Conservation (phyloP, 1,284 basidiomycete species). For the Ceratobasidium sp. region DNA sequence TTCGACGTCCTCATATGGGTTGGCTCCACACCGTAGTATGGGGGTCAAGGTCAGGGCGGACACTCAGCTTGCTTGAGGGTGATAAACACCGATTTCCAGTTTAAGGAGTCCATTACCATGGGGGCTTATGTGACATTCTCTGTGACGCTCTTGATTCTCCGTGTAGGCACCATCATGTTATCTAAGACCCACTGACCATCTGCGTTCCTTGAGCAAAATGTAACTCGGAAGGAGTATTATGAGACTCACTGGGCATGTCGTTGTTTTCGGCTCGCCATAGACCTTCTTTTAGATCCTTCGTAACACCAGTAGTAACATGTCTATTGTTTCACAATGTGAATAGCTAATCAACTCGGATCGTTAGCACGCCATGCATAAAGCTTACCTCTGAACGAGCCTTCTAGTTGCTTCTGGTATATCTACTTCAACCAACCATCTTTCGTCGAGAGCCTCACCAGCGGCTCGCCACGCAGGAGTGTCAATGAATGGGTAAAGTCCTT, state of each 20-base stretch:
- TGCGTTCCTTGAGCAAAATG: constrained; percentile 22
- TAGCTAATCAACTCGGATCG: not conserved
- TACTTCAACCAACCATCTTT: constrained; percentile 82
- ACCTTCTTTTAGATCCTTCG: constrained; percentile 74
- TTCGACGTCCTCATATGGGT: not conserved
- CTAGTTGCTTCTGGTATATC: constrained; percentile 70
- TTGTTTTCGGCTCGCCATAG: constrained; percentile 78
- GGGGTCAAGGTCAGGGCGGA: too few relatives aligned
- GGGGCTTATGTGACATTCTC: constrained; percentile 1
- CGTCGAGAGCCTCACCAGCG: constrained; percentile 77
- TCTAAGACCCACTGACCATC: constrained; percentile 52
- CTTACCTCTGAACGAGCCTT: constrained; percentile 69
- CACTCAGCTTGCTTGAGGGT: too few relatives aligned
- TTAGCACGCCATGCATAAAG: too few relatives aligned
- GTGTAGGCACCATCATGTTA: constrained; percentile 53
- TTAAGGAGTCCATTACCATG: not conserved
- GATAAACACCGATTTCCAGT: not conserved
- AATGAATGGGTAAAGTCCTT: constrained; percentile 87
- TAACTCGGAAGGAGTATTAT: not conserved
- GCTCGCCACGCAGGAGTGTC: constrained; percentile 78
- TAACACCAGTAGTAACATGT: constrained; percentile 82
- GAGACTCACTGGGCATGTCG: constrained; percentile 77
- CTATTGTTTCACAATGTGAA: constrained; percentile 53
- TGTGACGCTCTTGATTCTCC: constrained; percentile 51
- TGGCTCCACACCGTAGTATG: not conserved